These are phyloP conservation scores for Paecilomyces fulvus DNA, from an alignment of 2,329 filamentous ascomycete genomes.

Conservation along the genomic window DNA sequence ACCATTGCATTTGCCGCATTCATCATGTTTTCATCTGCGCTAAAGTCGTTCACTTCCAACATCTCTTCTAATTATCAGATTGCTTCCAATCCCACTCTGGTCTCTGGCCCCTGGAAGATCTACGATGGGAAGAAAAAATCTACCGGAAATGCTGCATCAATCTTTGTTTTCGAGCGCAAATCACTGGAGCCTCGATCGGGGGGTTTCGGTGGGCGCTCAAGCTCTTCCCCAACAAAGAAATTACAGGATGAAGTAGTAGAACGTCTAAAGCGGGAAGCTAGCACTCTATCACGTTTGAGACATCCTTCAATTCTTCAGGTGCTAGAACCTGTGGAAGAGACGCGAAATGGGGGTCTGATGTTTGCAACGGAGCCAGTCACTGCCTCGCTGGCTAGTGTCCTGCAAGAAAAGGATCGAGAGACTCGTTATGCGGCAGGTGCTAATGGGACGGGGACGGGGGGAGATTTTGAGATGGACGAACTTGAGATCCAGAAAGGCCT, in stretches of 20 bases:
- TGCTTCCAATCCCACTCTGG: conserved; percentile 64
- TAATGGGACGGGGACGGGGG: conserved; percentile 61
- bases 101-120: conserved; percentile 91
- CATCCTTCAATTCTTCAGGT: conserved; percentile 90
- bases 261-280: conserved; percentile 82
- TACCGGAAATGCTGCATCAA: conserved; percentile 76
- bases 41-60: conserved; percentile 92
- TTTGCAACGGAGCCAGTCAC: conserved; percentile 92
- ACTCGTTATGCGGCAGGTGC: conserved; percentile 61
- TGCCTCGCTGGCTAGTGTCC: conserved; percentile 70
- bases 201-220: conserved; percentile 52
- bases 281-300: conserved; percentile 74
- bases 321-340: conserved; percentile 92
- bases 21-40: conserved; percentile 82
- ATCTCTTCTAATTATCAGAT: conserved; percentile 88
- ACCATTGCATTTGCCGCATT: conserved; percentile 4
- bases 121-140: conserved; percentile 97
- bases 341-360: conserved; percentile 79
- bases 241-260: conserved; percentile 85
- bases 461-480: conserved; percentile 90
- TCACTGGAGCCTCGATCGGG: conserved; percentile 62
- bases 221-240: conserved; percentile 64
- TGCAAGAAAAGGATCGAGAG: conserved; percentile 84
- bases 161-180: conserved; percentile 93
- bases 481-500: conserved; percentile 95